These are phyloP conservation scores for Chrysophaeum taylorii DNA, from an alignment of 352 stramenopile genomes.

Conservation along the genomic window DNA sequence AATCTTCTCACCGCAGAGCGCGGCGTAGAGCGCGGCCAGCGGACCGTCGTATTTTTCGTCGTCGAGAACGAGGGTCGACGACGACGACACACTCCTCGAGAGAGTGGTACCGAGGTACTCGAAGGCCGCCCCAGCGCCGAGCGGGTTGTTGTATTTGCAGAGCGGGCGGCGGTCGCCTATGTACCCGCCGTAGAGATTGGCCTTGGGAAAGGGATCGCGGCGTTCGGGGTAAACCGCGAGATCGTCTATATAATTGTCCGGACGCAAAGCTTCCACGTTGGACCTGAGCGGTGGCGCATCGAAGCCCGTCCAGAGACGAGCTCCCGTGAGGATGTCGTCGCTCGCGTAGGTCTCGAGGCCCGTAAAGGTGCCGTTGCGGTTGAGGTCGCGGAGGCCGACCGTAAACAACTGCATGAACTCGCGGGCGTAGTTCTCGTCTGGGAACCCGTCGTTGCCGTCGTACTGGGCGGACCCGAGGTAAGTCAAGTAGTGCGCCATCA, in stretches of 20 bases:
- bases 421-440: conserved; percentile 47
- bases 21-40: conserved; percentile 23
- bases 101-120: conserved; percentile 25
- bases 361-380: conserved; percentile 37
- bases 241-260: conserved; percentile 41
- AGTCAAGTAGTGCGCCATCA: conserved; percentile 53
- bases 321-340: conserved; percentile 45
- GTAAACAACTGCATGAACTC: conserved; percentile 54
- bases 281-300: conserved; percentile 27
- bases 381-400: conserved; percentile 41
- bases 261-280: conserved; percentile 24
- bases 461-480: conserved; percentile 38
- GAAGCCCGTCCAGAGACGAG: conserved; percentile 49
- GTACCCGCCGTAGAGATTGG: conserved; percentile 39
- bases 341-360: conserved; percentile 33
- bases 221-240: conserved; percentile 41
- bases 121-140: conserved; percentile 41
- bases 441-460: conserved; percentile 31
- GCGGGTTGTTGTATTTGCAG: conserved; percentile 38
- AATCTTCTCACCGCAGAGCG: conserved; percentile 28
- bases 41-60: too few relatives aligned
- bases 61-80: conserved; percentile 20
- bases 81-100: not conserved
- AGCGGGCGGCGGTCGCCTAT: conserved; percentile 50
- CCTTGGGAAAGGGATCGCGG: conserved; percentile 48